Evolutionary conservation across 2,329 filamentous ascomycete species (phyloP).

Genomic region (Plenodomus biglobosus): DNA sequence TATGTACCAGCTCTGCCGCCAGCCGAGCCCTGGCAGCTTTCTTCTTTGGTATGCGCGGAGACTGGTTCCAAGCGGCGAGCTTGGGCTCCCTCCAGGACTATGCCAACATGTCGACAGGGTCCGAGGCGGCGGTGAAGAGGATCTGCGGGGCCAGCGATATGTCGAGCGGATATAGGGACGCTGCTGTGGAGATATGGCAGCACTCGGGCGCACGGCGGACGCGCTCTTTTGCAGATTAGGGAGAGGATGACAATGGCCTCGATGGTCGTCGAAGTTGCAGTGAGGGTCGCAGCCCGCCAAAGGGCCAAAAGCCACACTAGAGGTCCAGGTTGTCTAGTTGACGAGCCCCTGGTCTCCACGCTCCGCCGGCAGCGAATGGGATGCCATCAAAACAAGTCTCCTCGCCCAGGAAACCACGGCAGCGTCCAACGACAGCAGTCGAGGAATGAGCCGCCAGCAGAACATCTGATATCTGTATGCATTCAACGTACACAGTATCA

Average conservation of each 20-base stretch:
- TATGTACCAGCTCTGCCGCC: conserved; percentile 5
- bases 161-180: not conserved
- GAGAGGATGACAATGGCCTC: conserved; percentile 5
- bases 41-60: conserved; percentile 6
- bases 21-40: not conserved
- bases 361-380: conserved; percentile 8
- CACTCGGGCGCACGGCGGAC: conserved; percentile 6
- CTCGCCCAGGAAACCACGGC: conserved; percentile 19
- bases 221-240: conserved; percentile 7
- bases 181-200: conserved; percentile 1
- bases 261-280: conserved; percentile 14
- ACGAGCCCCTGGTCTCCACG: conserved; percentile 14
- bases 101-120: conserved; percentile 28
- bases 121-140: conserved; percentile 20
- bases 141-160: conserved; percentile 6
- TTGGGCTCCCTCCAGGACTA: conserved; percentile 29
- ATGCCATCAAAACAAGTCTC: conserved; percentile 20
- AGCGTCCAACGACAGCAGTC: conserved; percentile 8
- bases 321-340: conserved; percentile 16
- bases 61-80: conserved; percentile 31
- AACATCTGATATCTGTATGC: not conserved
- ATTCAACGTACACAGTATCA: no score
- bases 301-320: conserved; percentile 20
- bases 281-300: conserved; percentile 18
- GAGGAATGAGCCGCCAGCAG: not conserved